Conservation (phyloP, 805 yeast genomes). For the Candida vartiovaarae region DNA sequence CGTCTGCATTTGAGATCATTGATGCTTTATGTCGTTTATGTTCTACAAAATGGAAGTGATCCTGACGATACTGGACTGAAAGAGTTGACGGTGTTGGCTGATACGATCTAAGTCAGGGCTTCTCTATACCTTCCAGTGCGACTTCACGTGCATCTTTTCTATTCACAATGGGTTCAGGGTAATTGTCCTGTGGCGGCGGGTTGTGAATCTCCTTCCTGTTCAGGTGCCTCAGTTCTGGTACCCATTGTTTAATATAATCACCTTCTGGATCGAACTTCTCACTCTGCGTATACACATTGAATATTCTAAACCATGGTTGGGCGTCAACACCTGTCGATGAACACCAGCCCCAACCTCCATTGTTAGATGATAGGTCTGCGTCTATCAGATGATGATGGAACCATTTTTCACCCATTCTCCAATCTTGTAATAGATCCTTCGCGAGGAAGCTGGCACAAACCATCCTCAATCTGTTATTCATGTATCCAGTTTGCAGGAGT, state of each 20-base stretch:
- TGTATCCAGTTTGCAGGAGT: conserved; percentile 42
- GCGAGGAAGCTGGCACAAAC: conserved; percentile 44
- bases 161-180: conserved; percentile 39
- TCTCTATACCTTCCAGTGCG: conserved; percentile 36
- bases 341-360: conserved; percentile 54
- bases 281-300: conserved; percentile 45
- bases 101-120: conserved; percentile 16
- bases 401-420: conserved; percentile 48
- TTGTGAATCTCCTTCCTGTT: conserved; percentile 22
- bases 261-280: conserved; percentile 43
- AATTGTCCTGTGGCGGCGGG: conserved; percentile 21
- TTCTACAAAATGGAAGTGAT: background rate
- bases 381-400: conserved; percentile 43
- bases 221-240: conserved; percentile 35
- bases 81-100: conserved; percentile 4
- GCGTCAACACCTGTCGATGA: conserved; percentile 47
- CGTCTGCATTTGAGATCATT: background rate
- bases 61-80: conserved; percentile 2
- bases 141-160: conserved; percentile 34
- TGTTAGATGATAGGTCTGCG: conserved; percentile 47
- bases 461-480: conserved; percentile 50
- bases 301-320: conserved; percentile 50
- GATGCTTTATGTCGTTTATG: background rate
- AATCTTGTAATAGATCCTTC: conserved; percentile 44
- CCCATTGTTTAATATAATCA: conserved; percentile 40